Percentiles rank a stretch among this genome's conserved stretches.
These are phyloP conservation scores for Catharanthus roseus DNA, from an alignment of 257 asterid species.

Conservation along the genomic window DNA sequence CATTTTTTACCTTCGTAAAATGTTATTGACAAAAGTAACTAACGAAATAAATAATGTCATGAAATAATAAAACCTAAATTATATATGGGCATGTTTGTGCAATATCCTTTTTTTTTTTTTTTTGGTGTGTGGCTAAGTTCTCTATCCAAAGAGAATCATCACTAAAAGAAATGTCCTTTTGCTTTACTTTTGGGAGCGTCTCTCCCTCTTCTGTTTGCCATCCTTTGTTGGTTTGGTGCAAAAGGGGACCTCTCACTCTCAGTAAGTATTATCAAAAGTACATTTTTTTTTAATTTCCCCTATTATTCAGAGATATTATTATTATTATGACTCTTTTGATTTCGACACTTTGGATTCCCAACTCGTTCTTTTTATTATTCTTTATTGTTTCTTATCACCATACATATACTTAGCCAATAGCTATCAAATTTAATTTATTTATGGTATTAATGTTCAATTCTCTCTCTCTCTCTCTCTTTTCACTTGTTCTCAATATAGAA, in stretches of 20 bases:
- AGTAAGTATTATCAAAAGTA: constrained; percentile 4
- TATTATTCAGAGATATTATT: constrained; percentile 15
- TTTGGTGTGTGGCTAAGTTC: no score
- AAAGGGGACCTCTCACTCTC: constrained; percentile 15
- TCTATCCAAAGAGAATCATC: no score
- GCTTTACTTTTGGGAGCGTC: constrained; percentile 42
- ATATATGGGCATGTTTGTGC: no score
- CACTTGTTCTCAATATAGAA: neutral
- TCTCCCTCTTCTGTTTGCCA: neutral
- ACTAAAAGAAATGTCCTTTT: constrained; percentile 32
- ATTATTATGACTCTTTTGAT: constrained; percentile 19
- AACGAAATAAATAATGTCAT: no score
- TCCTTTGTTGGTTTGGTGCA: constrained; percentile 7
- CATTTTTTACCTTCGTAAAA: no score
- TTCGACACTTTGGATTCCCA: constrained; percentile 23
- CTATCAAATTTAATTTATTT: no score
- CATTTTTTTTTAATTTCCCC: constrained; percentile 1
- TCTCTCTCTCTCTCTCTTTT: no score
- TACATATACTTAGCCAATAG: no score
- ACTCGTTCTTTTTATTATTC: constrained; percentile 5
- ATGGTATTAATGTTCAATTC: no score
- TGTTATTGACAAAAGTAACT: no score
- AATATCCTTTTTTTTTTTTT: no score
- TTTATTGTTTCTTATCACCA: neutral
- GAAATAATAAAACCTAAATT: no score